A percentile compares a stretch with the other conserved stretches of the same genome.
These are phyloP conservation scores for Blastocystis hominis DNA, from an alignment of 352 stramenopile species.

Conservation along the genomic window DNA sequence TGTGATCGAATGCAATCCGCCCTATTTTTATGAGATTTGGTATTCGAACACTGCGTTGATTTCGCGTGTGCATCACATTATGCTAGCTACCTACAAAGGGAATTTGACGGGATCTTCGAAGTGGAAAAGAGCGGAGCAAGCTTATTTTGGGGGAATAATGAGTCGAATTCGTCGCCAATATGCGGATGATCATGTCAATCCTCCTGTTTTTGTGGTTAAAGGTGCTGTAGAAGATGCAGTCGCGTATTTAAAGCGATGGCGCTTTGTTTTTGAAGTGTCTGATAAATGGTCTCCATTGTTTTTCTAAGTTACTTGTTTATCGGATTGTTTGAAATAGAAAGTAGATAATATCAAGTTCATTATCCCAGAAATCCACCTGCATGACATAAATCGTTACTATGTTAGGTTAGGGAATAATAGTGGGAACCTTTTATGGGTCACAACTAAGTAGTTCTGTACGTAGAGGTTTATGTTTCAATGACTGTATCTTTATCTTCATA, in stretches of 20 bases:
- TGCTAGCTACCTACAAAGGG: background rate
- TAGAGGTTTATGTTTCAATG: no score
- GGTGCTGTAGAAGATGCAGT: constrained; percentile 7
- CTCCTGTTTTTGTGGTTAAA: background rate
- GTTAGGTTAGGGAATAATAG: no score
- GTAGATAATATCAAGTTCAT: no score
- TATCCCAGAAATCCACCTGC: no score
- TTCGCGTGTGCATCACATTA: constrained; percentile 23
- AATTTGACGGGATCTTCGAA: background rate
- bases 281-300: constrained; percentile 45
- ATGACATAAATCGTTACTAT: no score
- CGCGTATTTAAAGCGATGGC: background rate
- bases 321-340: no score
- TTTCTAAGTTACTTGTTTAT: no score
- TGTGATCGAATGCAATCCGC: constrained; percentile 37
- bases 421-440: no score
- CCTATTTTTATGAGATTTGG: constrained; percentile 42
- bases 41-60: constrained; percentile 36
- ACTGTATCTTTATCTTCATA: no score
- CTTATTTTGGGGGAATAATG: background rate
- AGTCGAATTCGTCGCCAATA: background rate
- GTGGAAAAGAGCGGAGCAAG: background rate
- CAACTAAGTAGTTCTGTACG: no score
- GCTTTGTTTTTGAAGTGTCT: background rate
- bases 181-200: constrained; percentile 8